Percentiles rank a stretch among this genome's conserved stretches.
Conservation (phyloP, 2,329 filamentous ascomycete genomes). For the Fusarium pilosicola region DNA sequence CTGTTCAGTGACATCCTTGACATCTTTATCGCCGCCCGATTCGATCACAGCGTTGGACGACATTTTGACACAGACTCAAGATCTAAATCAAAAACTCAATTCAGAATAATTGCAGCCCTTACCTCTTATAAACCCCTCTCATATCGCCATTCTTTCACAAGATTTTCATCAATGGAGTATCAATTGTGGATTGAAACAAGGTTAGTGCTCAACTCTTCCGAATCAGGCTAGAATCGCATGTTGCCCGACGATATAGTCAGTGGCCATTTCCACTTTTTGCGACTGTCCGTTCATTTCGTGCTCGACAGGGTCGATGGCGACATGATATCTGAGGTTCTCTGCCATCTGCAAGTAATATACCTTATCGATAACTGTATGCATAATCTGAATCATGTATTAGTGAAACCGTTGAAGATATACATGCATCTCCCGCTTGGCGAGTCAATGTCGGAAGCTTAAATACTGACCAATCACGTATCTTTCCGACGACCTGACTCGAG, state of each 20-base stretch:
- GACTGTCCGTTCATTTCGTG: slow-evolving; percentile 25
- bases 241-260: slow-evolving; percentile 17
- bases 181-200: slow-evolving; percentile 21
- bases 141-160: neutral
- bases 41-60: slow-evolving; percentile 18
- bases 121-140: neutral
- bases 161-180: slow-evolving; percentile 8
- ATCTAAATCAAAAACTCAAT: neutral
- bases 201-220: neutral
- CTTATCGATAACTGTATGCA: neutral
- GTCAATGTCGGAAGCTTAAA: slow-evolving; percentile 18
- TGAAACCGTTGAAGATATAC: neutral
- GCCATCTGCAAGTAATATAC: neutral
- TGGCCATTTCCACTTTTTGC: slow-evolving; percentile 24
- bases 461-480: slow-evolving; percentile 23
- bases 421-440: slow-evolving; percentile 1
- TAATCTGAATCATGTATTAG: neutral
- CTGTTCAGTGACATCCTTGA: slow-evolving; percentile 25
- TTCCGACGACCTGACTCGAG: neutral
- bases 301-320: slow-evolving; percentile 37
- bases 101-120: neutral
- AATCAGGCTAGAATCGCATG: slow-evolving; percentile 32
- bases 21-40: slow-evolving; percentile 23
- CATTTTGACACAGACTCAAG: neutral
- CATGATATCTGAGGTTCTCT: neutral